phyloP scores from a whole-genome alignment of 2,329 filamentous ascomycete species.

The Fusarium sublunatum region DNA sequence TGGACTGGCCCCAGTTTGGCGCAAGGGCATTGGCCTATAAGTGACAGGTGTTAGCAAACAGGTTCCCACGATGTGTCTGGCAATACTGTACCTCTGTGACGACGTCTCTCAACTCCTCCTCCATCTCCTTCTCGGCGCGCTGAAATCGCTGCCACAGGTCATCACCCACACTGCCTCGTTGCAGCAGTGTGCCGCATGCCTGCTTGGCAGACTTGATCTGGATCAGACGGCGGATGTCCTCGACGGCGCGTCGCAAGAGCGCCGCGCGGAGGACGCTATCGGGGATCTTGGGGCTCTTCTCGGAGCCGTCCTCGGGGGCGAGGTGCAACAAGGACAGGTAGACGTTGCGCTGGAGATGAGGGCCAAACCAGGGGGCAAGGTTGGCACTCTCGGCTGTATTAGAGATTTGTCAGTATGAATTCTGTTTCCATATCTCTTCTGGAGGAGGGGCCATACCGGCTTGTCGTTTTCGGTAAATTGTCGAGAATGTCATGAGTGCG shows the following conservation, averaged over 20 bases:
- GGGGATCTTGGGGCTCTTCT: constrained; percentile 78
- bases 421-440: not conserved
- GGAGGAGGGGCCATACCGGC: constrained; percentile 65
- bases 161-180: constrained; percentile 93
- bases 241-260: constrained; percentile 86
- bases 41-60: constrained; percentile 11
- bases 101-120: constrained; percentile 93
- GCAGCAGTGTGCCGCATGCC: constrained; percentile 83
- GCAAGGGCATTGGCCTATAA: constrained; percentile 87
- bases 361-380: constrained; percentile 93
- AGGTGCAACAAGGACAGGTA: constrained; percentile 93
- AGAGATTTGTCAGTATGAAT: constrained; percentile 11
- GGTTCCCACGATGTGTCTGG: not conserved
- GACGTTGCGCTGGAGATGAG: constrained; percentile 91
- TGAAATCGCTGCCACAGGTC: constrained; percentile 94
- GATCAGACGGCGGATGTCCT: constrained; percentile 93
- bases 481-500: constrained; percentile 91
- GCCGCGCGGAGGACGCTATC: constrained; percentile 89
- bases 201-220: constrained; percentile 89
- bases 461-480: constrained; percentile 92
- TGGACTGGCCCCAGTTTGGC: constrained; percentile 89
- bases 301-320: constrained; percentile 68
- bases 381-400: constrained; percentile 78
- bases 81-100: constrained; percentile 78
- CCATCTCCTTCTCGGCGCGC: constrained; percentile 96